Evolutionary conservation across 805 yeast species (phyloP), one percentile per base, ranked within the genome.

Genomic region (Ogataea henricii): DNA sequence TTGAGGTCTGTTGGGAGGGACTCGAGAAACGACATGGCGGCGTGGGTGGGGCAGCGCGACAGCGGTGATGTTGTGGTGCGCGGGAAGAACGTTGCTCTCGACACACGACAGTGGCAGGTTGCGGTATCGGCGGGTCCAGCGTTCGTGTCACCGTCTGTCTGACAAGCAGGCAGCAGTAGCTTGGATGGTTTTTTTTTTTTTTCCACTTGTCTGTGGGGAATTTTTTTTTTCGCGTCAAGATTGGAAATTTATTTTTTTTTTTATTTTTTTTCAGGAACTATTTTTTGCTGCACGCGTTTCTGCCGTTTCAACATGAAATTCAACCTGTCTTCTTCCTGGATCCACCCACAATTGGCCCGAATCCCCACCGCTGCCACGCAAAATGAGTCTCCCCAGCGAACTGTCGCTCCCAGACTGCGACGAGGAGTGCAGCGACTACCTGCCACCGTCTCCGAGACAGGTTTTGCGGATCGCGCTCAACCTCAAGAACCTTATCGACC

Each of bases 401-500:
- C 41, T 56, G 2, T 23, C 56, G 12, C 48, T 65, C 8, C 69
- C 69, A 1, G 21, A 57, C 1, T 61, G 50, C 44, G 53, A 60
- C 32, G 69, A 63, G 35, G 70, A 65, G 10, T 56, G 63, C 36
- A 66, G 66, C 35, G 68, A 64, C 18, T 68, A 65, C 48, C 39
- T 55, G 26, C 53, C 73, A 34, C 90, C 89, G 9, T 76, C 79
- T 36, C 75, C 91, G 3, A 74, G 89, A 51, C 96, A 85, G 64
- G 74, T 79, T 1, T 69, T 85, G 43, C 72, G 89, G 42, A 78
- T 89, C 41, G 85, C 92, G 14, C 69, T 87, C 53, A 87, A 88
- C 56, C 72, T 89, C 62, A 89, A 89, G 63, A 70, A 73, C 41
- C 69, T 89, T 29, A 83, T 89, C 47, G 96, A 89, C 66, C 72